phyloP scores from a whole-genome alignment of 202 grass and related monocot genomes.

The Panicum virgatum region DNA sequence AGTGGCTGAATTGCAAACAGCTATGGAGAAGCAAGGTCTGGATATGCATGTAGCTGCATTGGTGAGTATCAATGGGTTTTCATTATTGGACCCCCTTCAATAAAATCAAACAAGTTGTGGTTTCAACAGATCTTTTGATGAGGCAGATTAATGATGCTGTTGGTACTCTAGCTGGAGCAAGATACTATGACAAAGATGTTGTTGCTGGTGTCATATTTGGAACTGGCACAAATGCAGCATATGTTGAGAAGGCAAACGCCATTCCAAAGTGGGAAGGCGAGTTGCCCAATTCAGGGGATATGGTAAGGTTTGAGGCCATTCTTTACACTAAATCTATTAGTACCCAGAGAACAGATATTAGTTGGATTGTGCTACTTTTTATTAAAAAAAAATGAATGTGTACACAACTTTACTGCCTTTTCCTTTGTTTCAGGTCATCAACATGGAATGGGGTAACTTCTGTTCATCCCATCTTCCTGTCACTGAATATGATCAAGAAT shows the following conservation, averaged over 20 bases:
- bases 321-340: constrained; percentile 20
- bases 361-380: background rate
- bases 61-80: constrained; percentile 42
- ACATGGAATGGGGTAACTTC: constrained; percentile 98
- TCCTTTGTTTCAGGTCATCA: constrained; percentile 62
- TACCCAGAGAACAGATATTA: background rate
- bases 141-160: constrained; percentile 87
- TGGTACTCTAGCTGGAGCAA: constrained; percentile 81
- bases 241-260: constrained; percentile 72
- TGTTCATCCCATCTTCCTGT: constrained; percentile 59
- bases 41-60: constrained; percentile 78
- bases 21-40: constrained; percentile 71
- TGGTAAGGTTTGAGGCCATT: constrained; percentile 53
- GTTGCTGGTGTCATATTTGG: constrained; percentile 81
- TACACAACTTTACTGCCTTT: background rate
- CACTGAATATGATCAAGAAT: constrained; percentile 68
- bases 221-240: constrained; percentile 91
- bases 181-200: constrained; percentile 76
- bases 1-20: constrained; percentile 56
- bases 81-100: background rate
- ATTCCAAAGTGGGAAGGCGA: constrained; percentile 76
- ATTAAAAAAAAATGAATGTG: background rate
- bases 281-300: constrained; percentile 64
- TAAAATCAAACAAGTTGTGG: background rate
- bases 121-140: constrained; percentile 4